A percentile compares a stretch with the other conserved stretches of the same genome.
Conservation (phyloP, 2,329 filamentous ascomycete species). For the Cordyceps cateniannulata region DNA sequence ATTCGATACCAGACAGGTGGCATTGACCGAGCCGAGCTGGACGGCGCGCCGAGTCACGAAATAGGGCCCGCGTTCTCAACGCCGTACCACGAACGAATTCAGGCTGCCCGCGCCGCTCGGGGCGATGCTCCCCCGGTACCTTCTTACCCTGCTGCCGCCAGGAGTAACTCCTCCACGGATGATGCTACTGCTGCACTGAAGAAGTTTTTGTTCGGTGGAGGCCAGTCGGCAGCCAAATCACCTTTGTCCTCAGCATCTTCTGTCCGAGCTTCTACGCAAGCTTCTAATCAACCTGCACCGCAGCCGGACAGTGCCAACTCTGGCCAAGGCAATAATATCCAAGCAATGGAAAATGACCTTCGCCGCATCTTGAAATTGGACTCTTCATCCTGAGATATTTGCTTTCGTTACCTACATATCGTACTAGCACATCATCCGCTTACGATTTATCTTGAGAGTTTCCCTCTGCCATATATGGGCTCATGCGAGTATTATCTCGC, state of each 20-base stretch:
- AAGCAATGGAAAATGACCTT: conserved; percentile 47
- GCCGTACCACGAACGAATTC: conserved; percentile 55
- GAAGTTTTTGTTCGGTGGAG: conserved; percentile 45
- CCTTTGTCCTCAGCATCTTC: conserved; percentile 1
- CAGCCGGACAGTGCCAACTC: conserved; percentile 7
- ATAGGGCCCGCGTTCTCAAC: conserved; percentile 65
- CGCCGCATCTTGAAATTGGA: conserved; percentile 45
- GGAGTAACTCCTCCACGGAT: conserved; percentile 21
- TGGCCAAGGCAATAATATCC: conserved; percentile 28
- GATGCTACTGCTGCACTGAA: conserved; percentile 29
- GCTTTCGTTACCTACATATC: not conserved
- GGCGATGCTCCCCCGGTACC: conserved; percentile 19
- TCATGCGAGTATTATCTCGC: not conserved
- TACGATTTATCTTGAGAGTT: not conserved
- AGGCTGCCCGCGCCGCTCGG: conserved; percentile 38
- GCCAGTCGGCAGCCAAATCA: not conserved
- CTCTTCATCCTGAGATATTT: conserved; percentile 4
- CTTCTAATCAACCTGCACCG: not conserved
- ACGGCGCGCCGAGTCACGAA: conserved; percentile 47
- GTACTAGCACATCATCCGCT: not conserved
- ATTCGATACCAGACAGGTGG: conserved; percentile 15
- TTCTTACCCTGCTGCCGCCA: conserved; percentile 31
- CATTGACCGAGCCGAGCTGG: conserved; percentile 48
- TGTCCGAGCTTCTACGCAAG: not conserved
- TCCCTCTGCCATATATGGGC: not conserved